phyloP scores from a whole-genome alignment of 495 filamentous ascomycete genomes.

The Tuber borchii region DNA sequence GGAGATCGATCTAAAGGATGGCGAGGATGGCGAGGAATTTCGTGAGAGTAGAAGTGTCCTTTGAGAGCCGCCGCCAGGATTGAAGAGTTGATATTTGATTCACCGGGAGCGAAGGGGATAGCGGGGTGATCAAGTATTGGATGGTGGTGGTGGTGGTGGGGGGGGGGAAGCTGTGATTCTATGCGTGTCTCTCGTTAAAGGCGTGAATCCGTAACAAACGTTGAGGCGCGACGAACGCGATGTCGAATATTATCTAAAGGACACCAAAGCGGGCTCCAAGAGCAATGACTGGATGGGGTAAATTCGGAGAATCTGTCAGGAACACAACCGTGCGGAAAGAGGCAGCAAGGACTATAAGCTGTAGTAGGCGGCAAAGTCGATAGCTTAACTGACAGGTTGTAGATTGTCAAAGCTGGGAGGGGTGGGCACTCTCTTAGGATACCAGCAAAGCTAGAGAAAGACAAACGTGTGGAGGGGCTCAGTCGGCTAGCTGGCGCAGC shows the following conservation, averaged over 20 bases:
- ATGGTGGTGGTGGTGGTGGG: constrained; percentile 1
- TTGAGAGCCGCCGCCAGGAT: constrained; percentile 20
- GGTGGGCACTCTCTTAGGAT: constrained; percentile 17
- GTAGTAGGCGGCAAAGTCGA: constrained; percentile 38
- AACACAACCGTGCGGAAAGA: constrained; percentile 40
- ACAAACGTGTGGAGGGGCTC: constrained; percentile 30
- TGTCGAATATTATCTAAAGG: constrained; percentile 38
- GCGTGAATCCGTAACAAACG: constrained; percentile 37
- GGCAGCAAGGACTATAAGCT: constrained; percentile 41
- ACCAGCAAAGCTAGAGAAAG: constrained; percentile 24
- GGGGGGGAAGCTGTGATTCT: constrained; percentile 24
- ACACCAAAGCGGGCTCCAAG: constrained; percentile 30
- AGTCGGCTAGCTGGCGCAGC: constrained; percentile 34
- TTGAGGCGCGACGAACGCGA: constrained; percentile 39
- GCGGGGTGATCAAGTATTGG: constrained; percentile 20
- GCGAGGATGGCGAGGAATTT: constrained; percentile 22
- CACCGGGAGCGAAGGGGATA: constrained; percentile 24
- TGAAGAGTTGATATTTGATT: constrained; percentile 33
- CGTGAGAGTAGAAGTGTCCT: constrained; percentile 16
- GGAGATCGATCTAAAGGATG: constrained; percentile 14
- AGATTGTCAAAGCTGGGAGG: constrained; percentile 36
- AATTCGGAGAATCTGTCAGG: constrained; percentile 42
- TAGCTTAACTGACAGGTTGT: constrained; percentile 41
- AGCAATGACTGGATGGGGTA: constrained; percentile 40
- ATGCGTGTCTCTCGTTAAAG: constrained; percentile 34